Evolutionary conservation across 2,329 filamentous ascomycete species (phyloP).

Genomic region (Sclerotinia borealis): DNA sequence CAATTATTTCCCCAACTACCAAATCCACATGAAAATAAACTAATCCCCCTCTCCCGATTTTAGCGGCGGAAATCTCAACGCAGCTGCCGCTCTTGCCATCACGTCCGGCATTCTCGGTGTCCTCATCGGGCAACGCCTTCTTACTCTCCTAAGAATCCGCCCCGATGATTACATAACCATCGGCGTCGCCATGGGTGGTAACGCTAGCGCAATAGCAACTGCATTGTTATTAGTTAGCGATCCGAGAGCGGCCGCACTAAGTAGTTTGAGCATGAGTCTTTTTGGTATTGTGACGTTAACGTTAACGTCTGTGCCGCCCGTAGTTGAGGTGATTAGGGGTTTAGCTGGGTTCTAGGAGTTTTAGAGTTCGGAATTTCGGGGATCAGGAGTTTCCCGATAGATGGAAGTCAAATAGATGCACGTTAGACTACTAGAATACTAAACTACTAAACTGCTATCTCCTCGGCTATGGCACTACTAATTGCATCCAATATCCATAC

Average conservation of each 20-base stretch:
- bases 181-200: constrained; percentile 56
- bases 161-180: constrained; percentile 57
- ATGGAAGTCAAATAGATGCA: too few species aligned
- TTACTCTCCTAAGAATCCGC: constrained; percentile 46
- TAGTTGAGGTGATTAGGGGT: constrained; percentile 42
- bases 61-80: constrained; percentile 33
- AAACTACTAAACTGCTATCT: too few species aligned
- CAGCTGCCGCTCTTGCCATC: constrained; percentile 51
- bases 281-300: constrained; percentile 55
- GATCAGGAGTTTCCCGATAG: too few species aligned
- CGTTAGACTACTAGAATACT: too few species aligned
- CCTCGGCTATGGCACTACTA: too few species aligned
- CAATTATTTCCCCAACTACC: constrained; percentile 19
- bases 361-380: too few species aligned
- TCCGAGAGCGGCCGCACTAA: constrained; percentile 52
- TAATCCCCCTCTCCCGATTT: not conserved
- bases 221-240: constrained; percentile 50
- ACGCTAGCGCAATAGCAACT: constrained; percentile 54
- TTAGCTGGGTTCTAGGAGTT: constrained; percentile 41
- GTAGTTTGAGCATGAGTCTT: constrained; percentile 53
- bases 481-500: too few species aligned
- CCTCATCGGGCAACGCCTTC: constrained; percentile 45
- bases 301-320: constrained; percentile 50
- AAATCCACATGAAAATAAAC: not conserved
- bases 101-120: constrained; percentile 55